A percentile compares a stretch with the other conserved stretches of the same genome.
Conservation (phyloP, 2,329 filamentous ascomycete species). For the Geosmithia morbida region DNA sequence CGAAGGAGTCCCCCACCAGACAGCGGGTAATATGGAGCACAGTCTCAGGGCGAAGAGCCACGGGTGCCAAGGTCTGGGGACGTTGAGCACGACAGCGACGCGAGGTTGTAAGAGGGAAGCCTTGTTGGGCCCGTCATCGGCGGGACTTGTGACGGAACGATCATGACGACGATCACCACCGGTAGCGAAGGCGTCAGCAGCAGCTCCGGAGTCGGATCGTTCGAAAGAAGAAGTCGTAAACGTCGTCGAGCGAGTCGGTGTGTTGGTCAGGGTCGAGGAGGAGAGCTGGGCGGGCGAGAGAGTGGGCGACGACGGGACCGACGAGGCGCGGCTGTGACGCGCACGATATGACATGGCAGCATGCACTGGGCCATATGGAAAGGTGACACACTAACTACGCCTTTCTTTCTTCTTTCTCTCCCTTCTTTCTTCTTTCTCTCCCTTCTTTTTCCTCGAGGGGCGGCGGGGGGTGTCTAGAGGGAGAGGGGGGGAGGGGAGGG, state of each 20-base stretch:
- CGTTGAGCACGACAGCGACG: constrained; percentile 63
- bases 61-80: constrained; percentile 58
- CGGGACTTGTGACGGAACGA: too few relatives aligned
- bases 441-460: too few relatives aligned
- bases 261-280: not conserved
- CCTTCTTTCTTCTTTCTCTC: too few relatives aligned
- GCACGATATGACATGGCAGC: not conserved
- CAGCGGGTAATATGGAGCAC: constrained; percentile 53
- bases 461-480: too few relatives aligned
- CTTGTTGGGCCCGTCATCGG: not conserved
- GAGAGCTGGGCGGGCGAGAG: not conserved
- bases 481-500: too few relatives aligned
- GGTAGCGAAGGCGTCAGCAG: not conserved
- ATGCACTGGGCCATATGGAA: not conserved
- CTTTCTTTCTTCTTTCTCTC: too few relatives aligned
- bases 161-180: too few relatives aligned
- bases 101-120: constrained; percentile 52
- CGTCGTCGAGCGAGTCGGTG: not conserved
- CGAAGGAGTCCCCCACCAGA: constrained; percentile 58
- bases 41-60: constrained; percentile 61
- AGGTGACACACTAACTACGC: too few relatives aligned
- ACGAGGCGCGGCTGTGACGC: constrained; percentile 3
- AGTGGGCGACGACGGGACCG: constrained; percentile 2
- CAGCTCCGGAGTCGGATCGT: not conserved
- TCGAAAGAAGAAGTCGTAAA: not conserved